A percentile compares a stretch with the other conserved stretches of the same genome.
Evolutionary conservation across 2,329 filamentous ascomycete species (phyloP).

Genomic region (Scedosporium dehoogii): DNA sequence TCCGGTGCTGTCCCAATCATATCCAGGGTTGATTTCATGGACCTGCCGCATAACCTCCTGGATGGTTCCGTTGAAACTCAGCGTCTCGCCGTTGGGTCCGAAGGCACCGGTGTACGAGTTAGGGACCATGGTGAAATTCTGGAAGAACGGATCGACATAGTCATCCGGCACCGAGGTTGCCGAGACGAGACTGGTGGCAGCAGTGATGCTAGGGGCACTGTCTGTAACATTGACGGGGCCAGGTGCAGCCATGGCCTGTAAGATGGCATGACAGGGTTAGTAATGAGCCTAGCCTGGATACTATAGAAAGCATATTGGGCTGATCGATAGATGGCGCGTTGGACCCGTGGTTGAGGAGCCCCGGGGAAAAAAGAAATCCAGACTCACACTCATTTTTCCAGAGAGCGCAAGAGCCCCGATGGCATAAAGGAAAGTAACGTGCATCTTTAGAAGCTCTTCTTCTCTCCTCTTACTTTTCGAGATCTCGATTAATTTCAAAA

Average conservation of each 20-base stretch:
- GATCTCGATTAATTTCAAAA: neutral
- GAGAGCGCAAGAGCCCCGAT: neutral
- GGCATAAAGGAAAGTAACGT: neutral
- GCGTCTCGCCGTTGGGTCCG: neutral
- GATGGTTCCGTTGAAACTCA: constrained; percentile 4
- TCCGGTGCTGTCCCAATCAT: neutral
- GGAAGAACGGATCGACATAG: too few relatives aligned
- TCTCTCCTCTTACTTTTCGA: too few relatives aligned
- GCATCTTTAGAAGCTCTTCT: neutral
- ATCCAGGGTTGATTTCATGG: neutral
- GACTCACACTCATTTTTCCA: neutral
- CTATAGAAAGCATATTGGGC: too few relatives aligned
- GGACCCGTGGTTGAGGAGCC: too few relatives aligned
- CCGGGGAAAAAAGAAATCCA: too few relatives aligned
- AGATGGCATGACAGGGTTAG: neutral
- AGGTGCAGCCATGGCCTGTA: neutral
- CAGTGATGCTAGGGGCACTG: too few relatives aligned
- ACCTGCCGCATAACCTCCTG: constrained; percentile 1
- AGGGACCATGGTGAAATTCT: neutral
- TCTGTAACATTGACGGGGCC: neutral
- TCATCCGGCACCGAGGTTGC: too few relatives aligned
- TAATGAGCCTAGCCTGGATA: too few relatives aligned
- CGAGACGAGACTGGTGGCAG: too few relatives aligned
- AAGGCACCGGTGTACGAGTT: neutral
- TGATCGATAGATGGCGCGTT: too few relatives aligned